Evolutionary conservation across 768 basidiomycete species (phyloP).

Genomic region (Boletus subparvulus): DNA sequence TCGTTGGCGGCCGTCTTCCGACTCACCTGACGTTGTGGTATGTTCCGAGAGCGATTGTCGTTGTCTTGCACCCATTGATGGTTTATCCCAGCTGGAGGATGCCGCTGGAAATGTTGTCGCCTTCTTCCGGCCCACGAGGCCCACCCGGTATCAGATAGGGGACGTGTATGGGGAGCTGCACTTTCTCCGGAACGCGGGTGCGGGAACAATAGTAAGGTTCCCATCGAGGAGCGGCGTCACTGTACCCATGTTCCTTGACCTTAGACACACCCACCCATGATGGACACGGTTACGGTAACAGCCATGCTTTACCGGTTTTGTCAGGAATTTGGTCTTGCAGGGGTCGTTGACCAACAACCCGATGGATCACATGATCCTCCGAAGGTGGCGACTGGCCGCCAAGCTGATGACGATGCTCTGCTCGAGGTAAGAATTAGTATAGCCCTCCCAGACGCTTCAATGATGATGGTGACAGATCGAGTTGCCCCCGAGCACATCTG

Average conservation of each 20-base stretch:
- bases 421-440: too few relatives aligned
- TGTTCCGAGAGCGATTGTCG: slow-evolving; percentile 25
- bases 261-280: slow-evolving; percentile 85
- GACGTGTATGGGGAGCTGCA: slow-evolving; percentile 87
- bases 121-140: slow-evolving; percentile 75
- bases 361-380: too few relatives aligned
- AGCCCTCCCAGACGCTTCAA: too few relatives aligned
- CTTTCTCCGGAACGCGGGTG: slow-evolving; percentile 74
- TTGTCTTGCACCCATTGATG: slow-evolving; percentile 1
- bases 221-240: slow-evolving; percentile 21
- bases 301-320: slow-evolving; percentile 86
- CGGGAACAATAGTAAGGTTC: slow-evolving; percentile 70
- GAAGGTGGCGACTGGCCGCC: too few relatives aligned
- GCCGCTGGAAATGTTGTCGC: slow-evolving; percentile 67
- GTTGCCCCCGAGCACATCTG: too few relatives aligned
- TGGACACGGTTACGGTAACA: slow-evolving; percentile 85
- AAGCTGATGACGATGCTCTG: too few relatives aligned
- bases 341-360: too few relatives aligned
- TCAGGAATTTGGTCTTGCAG: slow-evolving; percentile 42
- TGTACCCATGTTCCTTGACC: slow-evolving; percentile 22
- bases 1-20: slow-evolving; percentile 72
- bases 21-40: slow-evolving; percentile 59
- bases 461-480: too few relatives aligned
- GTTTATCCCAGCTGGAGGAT: slow-evolving; percentile 62
- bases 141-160: slow-evolving; percentile 80